Evolutionary conservation across 495 filamentous ascomycete genomes (phyloP).

Genomic region (Xylaria venustula): DNA sequence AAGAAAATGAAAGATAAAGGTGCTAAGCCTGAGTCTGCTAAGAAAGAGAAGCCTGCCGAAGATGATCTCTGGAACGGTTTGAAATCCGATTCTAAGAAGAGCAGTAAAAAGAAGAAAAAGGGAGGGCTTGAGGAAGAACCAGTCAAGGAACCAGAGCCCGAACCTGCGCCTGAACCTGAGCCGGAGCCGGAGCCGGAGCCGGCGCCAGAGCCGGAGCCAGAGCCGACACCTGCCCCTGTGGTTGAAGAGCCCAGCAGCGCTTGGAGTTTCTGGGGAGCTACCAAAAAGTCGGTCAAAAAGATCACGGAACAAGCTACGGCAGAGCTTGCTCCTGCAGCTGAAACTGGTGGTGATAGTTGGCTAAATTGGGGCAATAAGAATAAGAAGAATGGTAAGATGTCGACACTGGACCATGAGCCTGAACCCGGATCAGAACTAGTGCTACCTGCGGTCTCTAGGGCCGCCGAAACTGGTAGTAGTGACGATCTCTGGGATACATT

Average conservation of each 20-base stretch:
- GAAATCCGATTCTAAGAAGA: conserved; percentile 33
- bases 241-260: conserved; percentile 27
- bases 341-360: conserved; percentile 26
- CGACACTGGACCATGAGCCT: conserved; percentile 28
- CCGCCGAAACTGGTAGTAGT: conserved; percentile 17
- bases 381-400: conserved; percentile 34
- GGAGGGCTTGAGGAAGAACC: background rate
- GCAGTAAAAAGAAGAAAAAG: conserved; percentile 29
- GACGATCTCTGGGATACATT: conserved; percentile 39
- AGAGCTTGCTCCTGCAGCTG: background rate
- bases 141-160: background rate
- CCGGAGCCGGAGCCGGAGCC: background rate
- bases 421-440: conserved; percentile 20
- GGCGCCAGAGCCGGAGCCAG: background rate
- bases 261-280: conserved; percentile 39
- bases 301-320: conserved; percentile 6
- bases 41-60: conserved; percentile 20
- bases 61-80: conserved; percentile 29
- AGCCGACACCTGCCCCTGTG: background rate
- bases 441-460: conserved; percentile 16
- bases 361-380: conserved; percentile 31
- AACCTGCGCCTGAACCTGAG: background rate
- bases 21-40: conserved; percentile 13
- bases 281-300: conserved; percentile 33
- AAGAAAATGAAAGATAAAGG: conserved; percentile 35